phyloP scores from a whole-genome alignment of 345 rosid species.

The Camelina laxa region DNA sequence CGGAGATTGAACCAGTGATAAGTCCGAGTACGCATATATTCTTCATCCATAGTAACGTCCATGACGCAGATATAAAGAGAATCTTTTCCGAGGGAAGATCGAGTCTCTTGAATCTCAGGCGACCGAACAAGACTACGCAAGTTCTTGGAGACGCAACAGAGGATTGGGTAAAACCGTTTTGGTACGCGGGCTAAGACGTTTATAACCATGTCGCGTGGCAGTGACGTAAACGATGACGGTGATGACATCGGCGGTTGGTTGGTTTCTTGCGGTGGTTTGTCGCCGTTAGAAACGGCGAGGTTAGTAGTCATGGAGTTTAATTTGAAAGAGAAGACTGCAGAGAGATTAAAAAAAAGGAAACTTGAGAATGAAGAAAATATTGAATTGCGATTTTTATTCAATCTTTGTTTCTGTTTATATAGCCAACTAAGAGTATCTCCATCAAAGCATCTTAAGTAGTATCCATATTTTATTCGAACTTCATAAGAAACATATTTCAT shows the following conservation, averaged over 20 bases:
- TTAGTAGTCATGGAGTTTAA: background rate
- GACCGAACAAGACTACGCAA: background rate
- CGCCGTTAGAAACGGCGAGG: background rate
- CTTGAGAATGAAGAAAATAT: too few species aligned
- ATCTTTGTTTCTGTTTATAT: too few species aligned
- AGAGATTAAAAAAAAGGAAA: too few species aligned
- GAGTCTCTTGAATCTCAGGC: background rate
- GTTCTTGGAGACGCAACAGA: slow-evolving; percentile 4
- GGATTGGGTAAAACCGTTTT: slow-evolving; percentile 3
- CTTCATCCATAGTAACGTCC: background rate
- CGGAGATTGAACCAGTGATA: background rate
- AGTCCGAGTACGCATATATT: too few species aligned
- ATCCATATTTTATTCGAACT: too few species aligned
- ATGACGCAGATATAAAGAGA: background rate
- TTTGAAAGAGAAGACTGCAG: too few species aligned
- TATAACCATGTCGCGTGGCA: background rate
- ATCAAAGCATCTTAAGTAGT: too few species aligned
- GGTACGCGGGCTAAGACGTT: background rate
- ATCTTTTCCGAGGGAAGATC: slow-evolving; percentile 1
- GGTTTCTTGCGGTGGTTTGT: background rate
- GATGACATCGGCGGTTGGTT: background rate
- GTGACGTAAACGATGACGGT: background rate
- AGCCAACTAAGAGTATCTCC: too few species aligned
- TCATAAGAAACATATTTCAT: too few species aligned
- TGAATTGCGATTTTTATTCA: too few species aligned